Percentiles rank a stretch among this genome's conserved stretches.
phyloP scores from a whole-genome alignment of 2,329 filamentous ascomycete genomes.

The Neocucurbitaria cava region DNA sequence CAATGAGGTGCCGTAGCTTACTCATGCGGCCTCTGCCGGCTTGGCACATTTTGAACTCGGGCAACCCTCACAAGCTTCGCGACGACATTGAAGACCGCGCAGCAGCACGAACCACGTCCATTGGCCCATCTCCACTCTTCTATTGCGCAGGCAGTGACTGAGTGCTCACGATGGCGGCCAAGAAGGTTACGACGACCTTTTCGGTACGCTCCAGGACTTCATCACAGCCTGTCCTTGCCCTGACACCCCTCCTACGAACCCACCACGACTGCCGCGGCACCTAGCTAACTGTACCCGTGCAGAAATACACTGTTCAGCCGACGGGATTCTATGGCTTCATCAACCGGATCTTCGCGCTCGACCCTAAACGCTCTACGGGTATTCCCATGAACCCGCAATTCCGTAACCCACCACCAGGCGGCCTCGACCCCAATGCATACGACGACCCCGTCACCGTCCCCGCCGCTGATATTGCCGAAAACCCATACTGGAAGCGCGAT shows the following conservation, averaged over 20 bases:
- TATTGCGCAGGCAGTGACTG: slow-evolving; percentile 12
- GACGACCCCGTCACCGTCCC: slow-evolving; percentile 83
- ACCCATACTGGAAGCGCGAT: slow-evolving; percentile 97
- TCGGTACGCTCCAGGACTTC: slow-evolving; percentile 29
- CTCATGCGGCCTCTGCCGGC: slow-evolving; percentile 24
- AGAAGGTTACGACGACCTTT: slow-evolving; percentile 40
- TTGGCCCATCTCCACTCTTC: slow-evolving; percentile 32
- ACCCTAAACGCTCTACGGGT: slow-evolving; percentile 87
- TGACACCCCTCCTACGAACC: slow-evolving; percentile 10
- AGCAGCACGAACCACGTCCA: slow-evolving; percentile 24
- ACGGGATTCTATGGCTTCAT: slow-evolving; percentile 86
- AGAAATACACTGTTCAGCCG: slow-evolving; percentile 98
- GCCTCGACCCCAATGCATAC: slow-evolving; percentile 72
- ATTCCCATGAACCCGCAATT: slow-evolving; percentile 91
- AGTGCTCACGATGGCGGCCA: slow-evolving; percentile 39
- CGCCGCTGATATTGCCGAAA: slow-evolving; percentile 87
- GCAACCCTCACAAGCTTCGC: slow-evolving; percentile 36
- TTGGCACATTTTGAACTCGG: slow-evolving; percentile 33
- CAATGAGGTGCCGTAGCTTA: slow-evolving; percentile 25
- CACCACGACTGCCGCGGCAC: background rate
- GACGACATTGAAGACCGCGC: slow-evolving; percentile 22
- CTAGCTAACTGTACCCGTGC: slow-evolving; percentile 18
- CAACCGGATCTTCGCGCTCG: slow-evolving; percentile 79
- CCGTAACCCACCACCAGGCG: slow-evolving; percentile 84
- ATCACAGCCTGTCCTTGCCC: slow-evolving; percentile 1